phyloP scores from a whole-genome alignment of 331 rosid species.

The Dryas integrifolia region DNA sequence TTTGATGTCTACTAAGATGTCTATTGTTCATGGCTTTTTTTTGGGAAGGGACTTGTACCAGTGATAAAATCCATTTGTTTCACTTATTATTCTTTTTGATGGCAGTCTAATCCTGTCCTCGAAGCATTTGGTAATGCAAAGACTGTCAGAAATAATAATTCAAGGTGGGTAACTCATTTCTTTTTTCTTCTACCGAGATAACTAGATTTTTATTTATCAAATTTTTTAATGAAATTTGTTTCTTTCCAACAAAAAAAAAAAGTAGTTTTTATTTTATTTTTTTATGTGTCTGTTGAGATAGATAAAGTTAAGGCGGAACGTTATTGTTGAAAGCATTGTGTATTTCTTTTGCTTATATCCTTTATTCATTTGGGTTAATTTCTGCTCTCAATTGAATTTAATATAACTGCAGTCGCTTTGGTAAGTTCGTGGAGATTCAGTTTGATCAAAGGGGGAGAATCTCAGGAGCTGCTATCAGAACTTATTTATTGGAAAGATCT shows the following conservation, averaged over 20 bases:
- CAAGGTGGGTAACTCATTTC: slow-evolving; percentile 59
- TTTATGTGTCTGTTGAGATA: not conserved
- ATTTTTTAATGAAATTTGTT: too few relatives aligned
- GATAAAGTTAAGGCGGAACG: not conserved
- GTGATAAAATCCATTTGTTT: slow-evolving; percentile 9
- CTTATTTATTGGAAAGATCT: slow-evolving; percentile 79
- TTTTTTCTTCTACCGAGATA: not conserved
- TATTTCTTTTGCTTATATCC: not conserved
- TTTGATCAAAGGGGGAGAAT: slow-evolving; percentile 74
- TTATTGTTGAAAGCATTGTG: not conserved
- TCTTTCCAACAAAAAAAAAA: too few relatives aligned
- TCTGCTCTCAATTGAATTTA: slow-evolving; percentile 29
- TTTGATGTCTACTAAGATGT: slow-evolving; percentile 12
- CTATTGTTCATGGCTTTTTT: slow-evolving; percentile 15
- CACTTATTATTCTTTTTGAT: slow-evolving; percentile 2
- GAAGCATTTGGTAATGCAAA: slow-evolving; percentile 98
- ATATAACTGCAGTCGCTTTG: slow-evolving; percentile 81
- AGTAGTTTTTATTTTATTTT: not conserved
- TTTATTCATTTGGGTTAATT: slow-evolving; percentile 24
- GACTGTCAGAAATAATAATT: slow-evolving; percentile 86
- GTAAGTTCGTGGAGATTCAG: slow-evolving; percentile 97
- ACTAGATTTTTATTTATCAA: too few relatives aligned
- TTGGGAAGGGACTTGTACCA: slow-evolving; percentile 12
- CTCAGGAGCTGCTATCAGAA: slow-evolving; percentile 96
- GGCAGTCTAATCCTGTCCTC: slow-evolving; percentile 92